phyloP scores from a whole-genome alignment of 768 basidiomycete species.

The Hydnum rufescens region DNA sequence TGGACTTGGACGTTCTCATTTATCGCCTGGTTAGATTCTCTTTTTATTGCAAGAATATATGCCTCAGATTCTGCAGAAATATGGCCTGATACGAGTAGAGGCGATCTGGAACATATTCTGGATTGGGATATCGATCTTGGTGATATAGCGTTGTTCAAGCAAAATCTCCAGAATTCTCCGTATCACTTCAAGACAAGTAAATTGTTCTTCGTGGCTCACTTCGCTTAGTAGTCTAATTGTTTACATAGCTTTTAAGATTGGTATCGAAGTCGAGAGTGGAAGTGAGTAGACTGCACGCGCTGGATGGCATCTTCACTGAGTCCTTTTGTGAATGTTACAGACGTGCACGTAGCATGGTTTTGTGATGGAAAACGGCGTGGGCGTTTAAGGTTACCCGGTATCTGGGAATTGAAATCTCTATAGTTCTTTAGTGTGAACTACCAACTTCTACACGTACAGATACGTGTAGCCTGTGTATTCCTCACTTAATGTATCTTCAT shows the following conservation, averaged over 20 bases:
- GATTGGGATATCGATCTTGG: slow-evolving; percentile 67
- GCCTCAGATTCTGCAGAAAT: slow-evolving; percentile 55
- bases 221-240: background rate
- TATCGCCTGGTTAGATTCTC: slow-evolving; percentile 33
- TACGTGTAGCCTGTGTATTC: no score
- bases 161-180: slow-evolving; percentile 35
- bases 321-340: no score
- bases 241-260: background rate
- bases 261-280: slow-evolving; percentile 60
- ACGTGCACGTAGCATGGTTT: slow-evolving; percentile 62
- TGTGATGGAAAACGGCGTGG: slow-evolving; percentile 67
- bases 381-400: slow-evolving; percentile 36
- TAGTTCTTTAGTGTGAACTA: no score
- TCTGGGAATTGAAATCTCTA: no score
- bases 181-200: slow-evolving; percentile 64
- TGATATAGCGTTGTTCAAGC: slow-evolving; percentile 57
- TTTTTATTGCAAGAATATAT: slow-evolving; percentile 66
- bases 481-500: no score
- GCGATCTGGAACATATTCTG: slow-evolving; percentile 14
- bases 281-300: slow-evolving; percentile 70
- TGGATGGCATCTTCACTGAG: no score
- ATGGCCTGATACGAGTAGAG: slow-evolving; percentile 69
- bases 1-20: slow-evolving; percentile 22
- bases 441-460: no score
- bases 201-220: slow-evolving; percentile 12